Conservation (phyloP, 345 rosid genomes). For the Linum usitatissimum region DNA sequence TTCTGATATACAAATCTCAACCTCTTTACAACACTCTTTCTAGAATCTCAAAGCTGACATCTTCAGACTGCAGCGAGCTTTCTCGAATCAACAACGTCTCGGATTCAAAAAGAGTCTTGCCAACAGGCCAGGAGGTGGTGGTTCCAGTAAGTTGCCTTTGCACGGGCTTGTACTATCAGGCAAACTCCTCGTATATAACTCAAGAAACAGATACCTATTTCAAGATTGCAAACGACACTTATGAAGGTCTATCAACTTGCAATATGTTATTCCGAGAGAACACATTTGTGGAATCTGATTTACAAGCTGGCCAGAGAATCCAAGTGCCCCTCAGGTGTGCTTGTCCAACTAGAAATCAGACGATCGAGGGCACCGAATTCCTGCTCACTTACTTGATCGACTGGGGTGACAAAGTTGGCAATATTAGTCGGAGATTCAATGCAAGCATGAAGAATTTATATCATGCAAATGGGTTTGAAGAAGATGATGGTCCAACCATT, state of each 20-base stretch:
- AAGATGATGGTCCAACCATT: slow-evolving; percentile 8
- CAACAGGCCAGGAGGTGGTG: slow-evolving; percentile 24
- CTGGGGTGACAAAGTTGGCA: slow-evolving; percentile 18
- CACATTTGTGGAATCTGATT: slow-evolving; percentile 9
- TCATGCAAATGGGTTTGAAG: slow-evolving; percentile 24
- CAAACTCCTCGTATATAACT: slow-evolving; percentile 27
- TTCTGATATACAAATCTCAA: slow-evolving; percentile 23
- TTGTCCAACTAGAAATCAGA: slow-evolving; percentile 54
- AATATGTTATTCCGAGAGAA: slow-evolving; percentile 20
- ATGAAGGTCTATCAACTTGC: slow-evolving; percentile 31
- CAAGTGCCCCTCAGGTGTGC: slow-evolving; percentile 38
- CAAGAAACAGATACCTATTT: slow-evolving; percentile 13
- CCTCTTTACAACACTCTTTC: slow-evolving; percentile 25
- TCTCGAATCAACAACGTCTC: slow-evolving; percentile 24
- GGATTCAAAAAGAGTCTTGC: slow-evolving; percentile 10
- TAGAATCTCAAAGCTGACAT: slow-evolving; percentile 26
- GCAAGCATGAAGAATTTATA: slow-evolving; percentile 22
- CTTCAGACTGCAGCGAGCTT: slow-evolving; percentile 27
- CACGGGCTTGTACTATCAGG: slow-evolving; percentile 31
- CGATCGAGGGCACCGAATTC: slow-evolving; percentile 21
- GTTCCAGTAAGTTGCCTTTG: slow-evolving; percentile 32
- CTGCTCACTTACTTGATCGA: slow-evolving; percentile 36
- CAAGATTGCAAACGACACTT: slow-evolving; percentile 22
- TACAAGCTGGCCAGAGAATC: slow-evolving; percentile 16
- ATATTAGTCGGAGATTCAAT: slow-evolving; percentile 33